Evolutionary conservation across 2,329 filamentous ascomycete species (phyloP), one percentile per base, ranked within the genome.

Genomic region (Venturia aucupariae): DNA sequence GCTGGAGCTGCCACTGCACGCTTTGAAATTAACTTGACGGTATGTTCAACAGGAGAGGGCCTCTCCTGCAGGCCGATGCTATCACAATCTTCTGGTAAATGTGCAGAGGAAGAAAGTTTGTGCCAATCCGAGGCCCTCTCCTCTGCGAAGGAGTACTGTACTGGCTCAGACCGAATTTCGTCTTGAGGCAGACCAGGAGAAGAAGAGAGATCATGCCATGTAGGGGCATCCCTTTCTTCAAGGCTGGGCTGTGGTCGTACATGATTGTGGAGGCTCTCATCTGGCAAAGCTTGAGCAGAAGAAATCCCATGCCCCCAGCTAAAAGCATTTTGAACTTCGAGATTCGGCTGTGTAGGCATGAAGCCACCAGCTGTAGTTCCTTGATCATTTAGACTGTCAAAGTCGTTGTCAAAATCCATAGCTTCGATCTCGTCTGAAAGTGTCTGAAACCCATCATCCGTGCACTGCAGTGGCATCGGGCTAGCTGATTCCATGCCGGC

Each of bases 351-450:
- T n/a, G 27, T 35, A 8, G 27, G 51, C 30, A 57, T 35, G 30
- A 57, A 57, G 27, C 51, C 51, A 35, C 51, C 51, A 11, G 51
- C 51, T 15, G 27, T 35, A 11, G 51, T 17, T n/a, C 30, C 8
- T 57, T 19, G 27, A 35, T 19, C 35, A 35, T 17, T 35, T 13
- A 17, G 27, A 35, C 51, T 57, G 15, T 57, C 51, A 27, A 35
- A 32, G 3, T 57, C 51, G 24, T 54, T 54, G 8, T 32, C 27
- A 35, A 35, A 57, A 32, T 57, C 51, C 51, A 57, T 57, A 6
- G 15, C 27, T 10, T 57, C 51, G 30, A 57, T 57, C 51, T 57
- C 51, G 51, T 57, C 51, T 8, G 51, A 57, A 32, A 57, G 51
- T 2, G 51, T 57, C 51, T 57, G 51, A 13, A 57, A 57, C 5